Conservation (phyloP, 1,139 yeast species). For the Candida tetrigidarum region DNA sequence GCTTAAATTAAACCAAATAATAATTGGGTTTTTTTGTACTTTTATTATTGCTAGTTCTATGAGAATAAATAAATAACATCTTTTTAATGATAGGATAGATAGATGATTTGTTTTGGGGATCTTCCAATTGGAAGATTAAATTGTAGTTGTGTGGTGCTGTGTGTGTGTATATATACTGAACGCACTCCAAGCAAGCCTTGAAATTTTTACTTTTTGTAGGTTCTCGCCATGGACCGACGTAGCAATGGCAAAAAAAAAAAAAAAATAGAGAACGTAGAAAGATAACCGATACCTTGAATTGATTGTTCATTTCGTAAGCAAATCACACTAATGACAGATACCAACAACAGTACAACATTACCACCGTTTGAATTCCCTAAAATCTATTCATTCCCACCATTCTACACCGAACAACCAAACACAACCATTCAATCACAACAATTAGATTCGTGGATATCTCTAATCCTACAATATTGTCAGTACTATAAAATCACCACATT, state of each 20-base stretch:
- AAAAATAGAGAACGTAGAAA: too few species aligned
- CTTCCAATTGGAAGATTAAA: not conserved
- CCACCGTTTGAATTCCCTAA: slow-evolving; percentile 55
- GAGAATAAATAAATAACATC: slow-evolving; percentile 3
- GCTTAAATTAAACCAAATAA: slow-evolving; percentile 57
- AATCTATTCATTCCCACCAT: slow-evolving; percentile 88
- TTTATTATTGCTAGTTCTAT: slow-evolving; percentile 14
- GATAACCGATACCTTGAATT: not conserved
- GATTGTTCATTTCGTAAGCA: not conserved
- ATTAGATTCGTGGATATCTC: slow-evolving; percentile 49
- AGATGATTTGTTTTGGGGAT: not conserved
- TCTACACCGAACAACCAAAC: slow-evolving; percentile 89
- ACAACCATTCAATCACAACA: slow-evolving; percentile 79
- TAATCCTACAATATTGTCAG: slow-evolving; percentile 60
- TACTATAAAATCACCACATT: slow-evolving; percentile 50
- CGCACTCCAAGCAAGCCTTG: too few species aligned
- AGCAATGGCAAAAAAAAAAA: not conserved
- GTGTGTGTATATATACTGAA: too few species aligned
- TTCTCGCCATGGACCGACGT: too few species aligned
- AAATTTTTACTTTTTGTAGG: too few species aligned
- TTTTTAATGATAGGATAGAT: slow-evolving; percentile 5
- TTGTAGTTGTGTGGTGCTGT: not conserved
- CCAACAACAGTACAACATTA: not conserved
- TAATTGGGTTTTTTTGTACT: slow-evolving; percentile 15
- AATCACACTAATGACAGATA: slow-evolving; percentile 3